Base-by-base conservation (phyloP, 345 rosid species). In the Trapa incisa region DNA sequence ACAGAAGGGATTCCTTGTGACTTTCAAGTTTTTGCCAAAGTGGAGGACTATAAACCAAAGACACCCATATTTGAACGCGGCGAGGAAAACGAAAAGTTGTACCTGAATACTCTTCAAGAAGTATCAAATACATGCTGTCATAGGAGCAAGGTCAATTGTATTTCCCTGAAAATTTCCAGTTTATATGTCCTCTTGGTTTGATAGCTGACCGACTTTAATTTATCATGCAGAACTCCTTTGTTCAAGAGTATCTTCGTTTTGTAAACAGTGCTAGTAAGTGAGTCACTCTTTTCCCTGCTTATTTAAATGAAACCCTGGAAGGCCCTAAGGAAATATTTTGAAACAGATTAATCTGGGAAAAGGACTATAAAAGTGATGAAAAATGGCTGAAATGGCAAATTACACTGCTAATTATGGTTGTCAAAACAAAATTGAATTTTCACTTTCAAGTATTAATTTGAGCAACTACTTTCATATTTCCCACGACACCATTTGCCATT, bases 231-330 rank as follows among this genome's bases (percentile, higher is more conserved):
- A 76, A 74, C 0, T 82, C 85, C 61, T 79, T 83, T 47, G 79
- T 83, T 74, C 80, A 80, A 65, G 91, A 85, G 66, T 90, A 83
- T 62, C 82, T 90, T 45, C 84, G 65, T 69, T 72, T 90, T 67
- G 65, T 90, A 64, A 90, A 90, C 72, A 82, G 85, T 1, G 94
- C 87, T 45, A 76, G 67, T 77, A 89, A 84, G 91, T 87, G 73
- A 85, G 96, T 80, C 15, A 6, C 57, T 37, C 5, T 22, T 38
- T 37, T 17, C 5, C 43, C 45, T 58, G 33, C 60, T 42, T 70
- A 13, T 52, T 38, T 36, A 3, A 12, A 12, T 8, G 11, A 42
- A 70, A 70, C 17, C n/a, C 22, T 50, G 15, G 22, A 17, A 50
- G 17, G 56, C n/a, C 6, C 56, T 50, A 14, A 22, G 54, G 5